phyloP scores from a whole-genome alignment of 192 early-diverging fungal genomes.

The Jimgerdemannia flammicorona region DNA sequence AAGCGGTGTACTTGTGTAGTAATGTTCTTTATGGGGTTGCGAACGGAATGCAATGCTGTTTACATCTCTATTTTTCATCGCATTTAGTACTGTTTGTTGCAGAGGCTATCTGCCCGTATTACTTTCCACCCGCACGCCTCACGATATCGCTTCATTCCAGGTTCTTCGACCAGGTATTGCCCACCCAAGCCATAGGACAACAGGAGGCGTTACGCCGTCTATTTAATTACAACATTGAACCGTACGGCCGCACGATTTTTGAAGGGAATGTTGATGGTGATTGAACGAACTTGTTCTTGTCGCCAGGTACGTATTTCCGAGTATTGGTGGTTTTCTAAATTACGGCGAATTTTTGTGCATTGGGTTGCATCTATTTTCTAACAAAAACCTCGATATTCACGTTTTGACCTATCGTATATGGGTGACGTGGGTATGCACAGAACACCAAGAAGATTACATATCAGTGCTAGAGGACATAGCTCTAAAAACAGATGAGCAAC shows the following conservation, averaged over 20 bases:
- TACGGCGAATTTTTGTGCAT: too few species aligned
- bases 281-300: constrained; percentile 29
- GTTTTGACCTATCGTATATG: too few species aligned
- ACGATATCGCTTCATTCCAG: background rate
- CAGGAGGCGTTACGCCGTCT: background rate
- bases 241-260: constrained; percentile 30
- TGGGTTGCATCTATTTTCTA: too few species aligned
- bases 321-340: too few species aligned
- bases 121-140: background rate
- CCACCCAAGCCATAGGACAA: background rate
- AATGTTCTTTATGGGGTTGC: too few species aligned
- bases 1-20: background rate
- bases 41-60: too few species aligned
- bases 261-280: constrained; percentile 24
- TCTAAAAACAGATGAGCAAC: too few species aligned
- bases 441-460: too few species aligned
- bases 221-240: constrained; percentile 12
- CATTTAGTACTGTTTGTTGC: background rate
- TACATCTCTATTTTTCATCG: background rate
- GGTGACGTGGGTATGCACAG: too few species aligned
- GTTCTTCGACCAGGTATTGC: background rate
- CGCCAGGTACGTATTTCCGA: constrained; percentile 2
- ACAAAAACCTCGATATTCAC: too few species aligned
- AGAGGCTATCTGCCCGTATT: background rate
- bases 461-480: too few species aligned